Evolutionary conservation across 805 yeast species (phyloP).

Genomic region (Ogataea thermomethanolica): DNA sequence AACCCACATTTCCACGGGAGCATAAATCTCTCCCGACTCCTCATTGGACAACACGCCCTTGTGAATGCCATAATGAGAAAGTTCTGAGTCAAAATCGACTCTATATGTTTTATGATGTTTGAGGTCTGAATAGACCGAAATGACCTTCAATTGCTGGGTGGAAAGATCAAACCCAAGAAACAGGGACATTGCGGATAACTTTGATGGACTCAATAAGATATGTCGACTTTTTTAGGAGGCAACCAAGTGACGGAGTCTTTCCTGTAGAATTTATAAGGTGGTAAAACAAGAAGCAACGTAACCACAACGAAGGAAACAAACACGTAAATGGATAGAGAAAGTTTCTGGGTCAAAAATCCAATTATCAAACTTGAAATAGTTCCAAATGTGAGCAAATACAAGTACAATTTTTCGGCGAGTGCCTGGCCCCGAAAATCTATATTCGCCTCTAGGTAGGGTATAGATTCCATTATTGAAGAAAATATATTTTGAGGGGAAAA

Average conservation of each 20-base stretch:
- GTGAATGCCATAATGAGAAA: conserved; percentile 55
- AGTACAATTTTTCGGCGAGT: conserved; percentile 34
- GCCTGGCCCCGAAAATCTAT: conserved; percentile 56
- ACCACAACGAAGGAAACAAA: conserved; percentile 37
- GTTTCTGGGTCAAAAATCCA: conserved; percentile 48
- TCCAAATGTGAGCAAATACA: conserved; percentile 28
- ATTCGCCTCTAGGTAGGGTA: conserved; percentile 27
- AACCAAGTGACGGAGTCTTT: conserved; percentile 49
- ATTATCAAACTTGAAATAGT: conserved; percentile 40
- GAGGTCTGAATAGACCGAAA: conserved; percentile 56
- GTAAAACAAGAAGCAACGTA: conserved; percentile 42
- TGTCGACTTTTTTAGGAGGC: conserved; percentile 9
- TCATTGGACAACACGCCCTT: conserved; percentile 69
- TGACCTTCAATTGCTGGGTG: conserved; percentile 82
- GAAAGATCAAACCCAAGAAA: conserved; percentile 81
- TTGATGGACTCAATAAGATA: conserved; percentile 10
- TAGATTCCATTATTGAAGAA: conserved; percentile 18
- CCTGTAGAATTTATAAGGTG: conserved; percentile 58
- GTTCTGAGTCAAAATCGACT: conserved; percentile 70
- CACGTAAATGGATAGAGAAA: conserved; percentile 36
- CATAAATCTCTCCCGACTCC: conserved; percentile 56
- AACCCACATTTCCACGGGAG: conserved; percentile 90
- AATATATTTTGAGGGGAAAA: conserved; percentile 4
- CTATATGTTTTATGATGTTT: conserved; percentile 52
- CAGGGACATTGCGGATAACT: conserved; percentile 20